Evolutionary conservation across 257 asterid genomes (phyloP).

Genomic region (Cruciata laevipes): DNA sequence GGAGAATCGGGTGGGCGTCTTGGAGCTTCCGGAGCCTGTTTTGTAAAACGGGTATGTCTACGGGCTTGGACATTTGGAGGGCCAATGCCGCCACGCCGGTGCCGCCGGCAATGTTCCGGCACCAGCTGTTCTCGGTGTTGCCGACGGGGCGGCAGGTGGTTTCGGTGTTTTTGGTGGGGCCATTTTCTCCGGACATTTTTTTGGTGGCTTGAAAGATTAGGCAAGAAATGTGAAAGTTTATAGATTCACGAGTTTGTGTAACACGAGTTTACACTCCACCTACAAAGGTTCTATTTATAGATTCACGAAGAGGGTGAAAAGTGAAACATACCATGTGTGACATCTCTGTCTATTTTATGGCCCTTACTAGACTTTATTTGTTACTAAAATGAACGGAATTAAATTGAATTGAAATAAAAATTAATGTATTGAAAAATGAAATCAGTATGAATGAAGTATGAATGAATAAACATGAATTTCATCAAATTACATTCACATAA

Average conservation of each 20-base stretch:
- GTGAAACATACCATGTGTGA: background rate
- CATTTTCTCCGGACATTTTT: constrained; percentile 10
- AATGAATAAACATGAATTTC: no score
- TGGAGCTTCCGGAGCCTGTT: constrained; percentile 32
- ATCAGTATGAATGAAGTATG: no score
- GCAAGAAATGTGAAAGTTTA: no score
- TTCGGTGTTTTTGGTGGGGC: background rate
- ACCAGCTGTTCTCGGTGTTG: constrained; percentile 62
- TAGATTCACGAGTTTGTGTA: no score
- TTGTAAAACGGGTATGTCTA: constrained; percentile 19
- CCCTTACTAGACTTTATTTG: no score
- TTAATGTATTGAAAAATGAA: no score
- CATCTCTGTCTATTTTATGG: background rate
- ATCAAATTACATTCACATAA: no score
- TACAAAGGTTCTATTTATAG: constrained; percentile 2
- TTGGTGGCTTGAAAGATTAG: background rate
- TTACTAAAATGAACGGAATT: no score
- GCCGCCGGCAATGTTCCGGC: constrained; percentile 58
- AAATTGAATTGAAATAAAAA: no score
- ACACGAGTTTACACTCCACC: background rate
- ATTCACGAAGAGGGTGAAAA: background rate
- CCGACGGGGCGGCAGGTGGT: constrained; percentile 19
- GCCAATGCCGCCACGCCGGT: constrained; percentile 60
- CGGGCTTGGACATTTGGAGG: constrained; percentile 21
- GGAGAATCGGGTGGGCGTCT: constrained; percentile 44